Evolutionary conservation across 2,329 filamentous ascomycete species (phyloP), one percentile per base, ranked within the genome.

Genomic region (Trichoderma aggressivum): DNA sequence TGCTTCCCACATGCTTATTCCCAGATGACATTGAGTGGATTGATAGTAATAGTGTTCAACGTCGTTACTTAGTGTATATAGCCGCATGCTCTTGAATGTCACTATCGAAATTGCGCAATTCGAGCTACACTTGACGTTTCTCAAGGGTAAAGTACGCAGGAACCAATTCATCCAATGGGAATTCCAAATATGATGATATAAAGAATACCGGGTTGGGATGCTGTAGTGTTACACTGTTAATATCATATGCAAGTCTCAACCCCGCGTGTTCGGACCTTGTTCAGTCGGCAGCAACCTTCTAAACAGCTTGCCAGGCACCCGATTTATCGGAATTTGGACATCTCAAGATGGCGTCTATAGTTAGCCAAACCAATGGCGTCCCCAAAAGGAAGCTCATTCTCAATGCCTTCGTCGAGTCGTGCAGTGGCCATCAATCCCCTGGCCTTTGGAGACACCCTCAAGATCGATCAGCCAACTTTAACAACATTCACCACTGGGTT

Each of bases 401-500:
- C 75, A 83, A 84, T 75, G 82, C 82, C 0, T 84, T 84, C 72
- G 82, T 83, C 1, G 79, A 81, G 71, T 80, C 78, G 36, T 80
- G 80, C 77, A 79, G 74, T 63, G 83, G 83, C 2, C 84, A 86
- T 59, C 84, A 86, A 72, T 84, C 83, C 1, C 83, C 84, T 0
- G 81, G 82, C 0, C 78, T 84, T 7, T 84, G 89, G 89, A 83
- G 85, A 32, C 90, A 92, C 75, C 90, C 89, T 1, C 81, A 87
- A 12, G 90, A 92, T 74, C 82, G 86, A 71, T 91, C 89, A 1
- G 84, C 85, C 74, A 80, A 87, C 24, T 92, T 92, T 77, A 89
- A 88, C 75, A 83, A 85, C 55, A 79, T 90, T 56, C 80, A 85
- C 5, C 87, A 90, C 73, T 91, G 89, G 89, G 83, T 86, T 0